Conservation (phyloP, 2,329 filamentous ascomycete species). For the Apiospora hydei region DNA sequence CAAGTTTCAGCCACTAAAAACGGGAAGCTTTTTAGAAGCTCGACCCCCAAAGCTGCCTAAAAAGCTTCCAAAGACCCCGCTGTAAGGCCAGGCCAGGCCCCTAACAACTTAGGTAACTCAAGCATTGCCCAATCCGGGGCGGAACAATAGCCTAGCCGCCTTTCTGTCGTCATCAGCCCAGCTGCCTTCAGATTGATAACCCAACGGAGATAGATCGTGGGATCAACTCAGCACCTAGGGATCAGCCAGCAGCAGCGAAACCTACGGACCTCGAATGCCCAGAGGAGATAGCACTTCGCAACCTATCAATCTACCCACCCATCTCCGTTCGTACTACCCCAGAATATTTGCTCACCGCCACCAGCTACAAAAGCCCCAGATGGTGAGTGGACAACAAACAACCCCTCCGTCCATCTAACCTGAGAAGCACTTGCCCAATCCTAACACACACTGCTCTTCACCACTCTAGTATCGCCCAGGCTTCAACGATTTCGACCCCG, state of each 20-base stretch:
- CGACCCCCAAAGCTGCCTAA: neutral
- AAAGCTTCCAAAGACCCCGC: neutral
- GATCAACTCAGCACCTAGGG: neutral
- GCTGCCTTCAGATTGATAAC: conserved; percentile 16
- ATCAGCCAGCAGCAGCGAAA: neutral
- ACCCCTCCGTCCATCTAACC: neutral
- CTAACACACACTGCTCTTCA: neutral
- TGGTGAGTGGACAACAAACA: neutral
- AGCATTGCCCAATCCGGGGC: neutral
- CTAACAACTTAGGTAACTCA: too few relatives aligned
- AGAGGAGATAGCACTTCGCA: neutral
- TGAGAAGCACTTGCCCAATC: neutral
- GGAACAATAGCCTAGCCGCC: conserved; percentile 20
- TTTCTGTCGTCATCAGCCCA: conserved; percentile 23
- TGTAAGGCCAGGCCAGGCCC: neutral
- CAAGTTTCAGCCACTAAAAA: conserved; percentile 2
- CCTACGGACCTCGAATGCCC: neutral
- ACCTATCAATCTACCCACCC: neutral
- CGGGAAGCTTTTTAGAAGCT: neutral
- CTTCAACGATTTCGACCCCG: conserved; percentile 54
- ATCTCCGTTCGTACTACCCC: neutral
- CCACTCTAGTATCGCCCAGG: conserved; percentile 45
- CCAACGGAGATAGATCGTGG: neutral
- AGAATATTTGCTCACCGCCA: neutral
- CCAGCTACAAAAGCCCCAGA: neutral